Percentiles rank a stretch among this genome's conserved stretches.
Evolutionary conservation across 2,329 filamentous ascomycete genomes (phyloP).

Genomic region (Elsinoe australis): DNA sequence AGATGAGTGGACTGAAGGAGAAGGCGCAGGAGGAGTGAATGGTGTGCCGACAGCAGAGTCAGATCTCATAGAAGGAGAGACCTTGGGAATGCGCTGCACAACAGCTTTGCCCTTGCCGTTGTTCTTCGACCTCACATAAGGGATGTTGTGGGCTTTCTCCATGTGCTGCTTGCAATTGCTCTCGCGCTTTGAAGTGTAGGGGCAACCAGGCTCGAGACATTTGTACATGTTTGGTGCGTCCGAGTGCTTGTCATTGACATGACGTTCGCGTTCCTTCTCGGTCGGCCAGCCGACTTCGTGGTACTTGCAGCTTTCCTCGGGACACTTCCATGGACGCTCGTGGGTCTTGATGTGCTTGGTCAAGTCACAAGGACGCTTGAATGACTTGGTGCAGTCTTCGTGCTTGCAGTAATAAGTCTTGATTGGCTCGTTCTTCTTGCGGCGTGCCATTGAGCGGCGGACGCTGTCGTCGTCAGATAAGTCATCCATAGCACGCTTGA

Average conservation of each 20-base stretch:
- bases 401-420: slow-evolving; percentile 47
- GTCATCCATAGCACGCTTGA: slow-evolving; percentile 50
- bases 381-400: slow-evolving; percentile 86
- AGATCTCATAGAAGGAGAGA: slow-evolving; percentile 56
- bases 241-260: slow-evolving; percentile 94
- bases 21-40: slow-evolving; percentile 31
- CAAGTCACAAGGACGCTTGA: slow-evolving; percentile 93
- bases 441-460: slow-evolving; percentile 86
- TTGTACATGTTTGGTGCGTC: slow-evolving; percentile 69
- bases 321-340: slow-evolving; percentile 92
- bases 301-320: slow-evolving; percentile 76
- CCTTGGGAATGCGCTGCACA: slow-evolving; percentile 49
- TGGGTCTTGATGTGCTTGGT: slow-evolving; percentile 99
- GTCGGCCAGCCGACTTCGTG: slow-evolving; percentile 87
- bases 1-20: slow-evolving; percentile 35
- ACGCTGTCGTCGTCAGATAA: slow-evolving; percentile 73
- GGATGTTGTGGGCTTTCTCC: slow-evolving; percentile 91
- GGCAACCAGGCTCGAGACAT: slow-evolving; percentile 59
- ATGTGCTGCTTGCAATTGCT: slow-evolving; percentile 98
- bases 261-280: slow-evolving; percentile 93
- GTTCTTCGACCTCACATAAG: slow-evolving; percentile 86
- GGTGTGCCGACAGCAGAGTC: slow-evolving; percentile 38
- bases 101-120: slow-evolving; percentile 61
- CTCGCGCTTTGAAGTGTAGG: slow-evolving; percentile 90
- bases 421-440: slow-evolving; percentile 73